A percentile compares a stretch with the other conserved stretches of the same genome.
phyloP scores from a whole-genome alignment of 345 rosid species.

The Triadica sebifera region DNA sequence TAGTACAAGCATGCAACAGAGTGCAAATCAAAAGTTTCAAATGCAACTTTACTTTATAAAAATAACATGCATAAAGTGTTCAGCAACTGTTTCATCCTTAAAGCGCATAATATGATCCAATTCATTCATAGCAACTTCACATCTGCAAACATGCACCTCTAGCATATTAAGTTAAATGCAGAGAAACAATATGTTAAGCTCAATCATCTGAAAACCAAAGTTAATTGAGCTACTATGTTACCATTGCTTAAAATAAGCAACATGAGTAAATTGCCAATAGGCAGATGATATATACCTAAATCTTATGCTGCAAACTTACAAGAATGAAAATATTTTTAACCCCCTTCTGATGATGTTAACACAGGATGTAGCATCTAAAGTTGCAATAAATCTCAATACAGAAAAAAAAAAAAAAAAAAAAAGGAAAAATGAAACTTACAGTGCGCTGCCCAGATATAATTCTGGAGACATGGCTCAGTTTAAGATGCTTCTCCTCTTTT shows the following conservation, averaged over 20 bases:
- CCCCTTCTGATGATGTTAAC: background rate
- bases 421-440: conserved; percentile 18
- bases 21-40: background rate
- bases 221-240: background rate
- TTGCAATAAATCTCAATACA: conserved; percentile 2
- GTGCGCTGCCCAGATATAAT: conserved; percentile 19
- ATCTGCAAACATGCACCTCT: too few species aligned
- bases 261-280: too few species aligned
- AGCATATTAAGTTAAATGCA: too few species aligned
- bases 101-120: too few species aligned
- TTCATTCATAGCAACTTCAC: background rate
- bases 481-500: conserved; percentile 31
- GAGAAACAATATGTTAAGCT: background rate
- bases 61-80: conserved; percentile 10
- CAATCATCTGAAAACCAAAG: conserved; percentile 8
- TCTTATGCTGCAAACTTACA: too few species aligned
- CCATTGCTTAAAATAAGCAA: background rate
- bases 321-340: too few species aligned
- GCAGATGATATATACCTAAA: too few species aligned
- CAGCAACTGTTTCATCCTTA: too few species aligned
- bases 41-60: background rate
- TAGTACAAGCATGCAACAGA: background rate
- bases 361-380: background rate
- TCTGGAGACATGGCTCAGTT: conserved; percentile 18
- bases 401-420: background rate